Percentiles rank a stretch among this genome's conserved stretches.
Conservation (phyloP, 2,329 filamentous ascomycete species). For the Malbranchea zuffiana region DNA sequence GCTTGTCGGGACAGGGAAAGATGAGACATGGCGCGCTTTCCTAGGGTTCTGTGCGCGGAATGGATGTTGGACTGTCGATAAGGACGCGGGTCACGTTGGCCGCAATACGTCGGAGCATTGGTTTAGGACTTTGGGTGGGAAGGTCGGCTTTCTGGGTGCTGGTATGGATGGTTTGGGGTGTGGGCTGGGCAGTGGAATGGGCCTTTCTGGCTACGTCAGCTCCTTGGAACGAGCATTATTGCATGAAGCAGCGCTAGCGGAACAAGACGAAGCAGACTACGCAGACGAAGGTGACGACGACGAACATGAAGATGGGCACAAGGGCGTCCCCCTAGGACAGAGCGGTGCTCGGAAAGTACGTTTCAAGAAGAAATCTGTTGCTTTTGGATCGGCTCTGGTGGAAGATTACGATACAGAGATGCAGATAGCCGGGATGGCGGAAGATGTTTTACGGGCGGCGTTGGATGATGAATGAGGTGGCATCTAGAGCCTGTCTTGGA, state of each 20-base stretch:
- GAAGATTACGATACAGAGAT: slow-evolving; percentile 15
- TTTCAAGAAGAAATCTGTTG: not conserved
- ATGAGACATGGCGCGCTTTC: slow-evolving; percentile 30
- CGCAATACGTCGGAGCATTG: slow-evolving; percentile 6
- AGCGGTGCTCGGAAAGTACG: not conserved
- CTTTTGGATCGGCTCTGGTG: too few relatives aligned
- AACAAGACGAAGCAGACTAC: slow-evolving; percentile 7
- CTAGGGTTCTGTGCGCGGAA: slow-evolving; percentile 32
- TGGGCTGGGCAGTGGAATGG: slow-evolving; percentile 14
- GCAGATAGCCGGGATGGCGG: slow-evolving; percentile 15
- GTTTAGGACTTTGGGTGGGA: slow-evolving; percentile 2
- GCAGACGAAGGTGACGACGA: slow-evolving; percentile 12
- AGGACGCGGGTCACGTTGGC: not conserved
- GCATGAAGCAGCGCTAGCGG: slow-evolving; percentile 14
- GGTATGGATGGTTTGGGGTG: not conserved
- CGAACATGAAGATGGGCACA: slow-evolving; percentile 13
- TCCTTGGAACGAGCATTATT: slow-evolving; percentile 19
- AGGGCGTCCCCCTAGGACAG: slow-evolving; percentile 7
- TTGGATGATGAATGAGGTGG: slow-evolving; percentile 9
- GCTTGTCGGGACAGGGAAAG: slow-evolving; percentile 20
- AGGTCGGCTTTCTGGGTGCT: not conserved
- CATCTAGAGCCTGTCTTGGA: too few relatives aligned
- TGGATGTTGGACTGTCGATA: slow-evolving; percentile 18
- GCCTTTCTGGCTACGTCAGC: slow-evolving; percentile 18
- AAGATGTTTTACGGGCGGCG: slow-evolving; percentile 13